A percentile compares a stretch with the other conserved stretches of the same genome.
Evolutionary conservation across 2,329 filamentous ascomycete species (phyloP).

Genomic region (Diplodia mutila): DNA sequence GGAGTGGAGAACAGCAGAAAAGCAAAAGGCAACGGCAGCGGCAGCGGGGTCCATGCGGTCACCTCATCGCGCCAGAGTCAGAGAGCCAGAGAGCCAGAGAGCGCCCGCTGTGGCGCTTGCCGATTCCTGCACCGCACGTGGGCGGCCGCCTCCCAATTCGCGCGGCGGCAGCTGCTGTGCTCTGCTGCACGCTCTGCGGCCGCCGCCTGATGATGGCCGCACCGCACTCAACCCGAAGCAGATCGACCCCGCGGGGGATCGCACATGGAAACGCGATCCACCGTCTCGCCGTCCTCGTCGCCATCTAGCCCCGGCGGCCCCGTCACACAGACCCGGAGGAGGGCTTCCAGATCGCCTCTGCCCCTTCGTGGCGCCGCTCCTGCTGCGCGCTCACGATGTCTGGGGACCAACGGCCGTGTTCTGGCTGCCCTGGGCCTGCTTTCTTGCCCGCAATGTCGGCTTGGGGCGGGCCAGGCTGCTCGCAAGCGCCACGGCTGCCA

Average conservation of each 20-base stretch:
- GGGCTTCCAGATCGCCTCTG: background rate
- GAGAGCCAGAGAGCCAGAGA: too few relatives aligned
- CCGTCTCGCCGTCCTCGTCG: background rate
- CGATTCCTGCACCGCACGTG: constrained; percentile 9
- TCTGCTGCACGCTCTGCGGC: too few relatives aligned
- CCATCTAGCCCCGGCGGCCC: background rate
- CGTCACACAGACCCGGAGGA: background rate
- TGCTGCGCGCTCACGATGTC: too few relatives aligned
- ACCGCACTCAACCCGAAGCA: constrained; percentile 8
- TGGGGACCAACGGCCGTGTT: too few relatives aligned
- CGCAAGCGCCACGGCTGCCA: too few relatives aligned
- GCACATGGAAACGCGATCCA: background rate
- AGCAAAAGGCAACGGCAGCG: too few relatives aligned
- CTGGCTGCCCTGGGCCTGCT: too few relatives aligned
- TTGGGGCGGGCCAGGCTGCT: too few relatives aligned
- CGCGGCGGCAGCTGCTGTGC: background rate
- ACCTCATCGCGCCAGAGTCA: background rate
- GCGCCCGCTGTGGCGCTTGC: constrained; percentile 4
- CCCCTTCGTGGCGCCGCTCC: too few relatives aligned
- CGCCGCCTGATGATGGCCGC: background rate
- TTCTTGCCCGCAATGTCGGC: too few relatives aligned
- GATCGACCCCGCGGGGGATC: constrained; percentile 15
- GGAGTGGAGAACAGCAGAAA: background rate
- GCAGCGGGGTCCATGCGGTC: background rate
- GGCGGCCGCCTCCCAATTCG: too few relatives aligned